Evolutionary conservation across 306 rosid species (phyloP).

Genomic region (Alnus glutinosa): DNA sequence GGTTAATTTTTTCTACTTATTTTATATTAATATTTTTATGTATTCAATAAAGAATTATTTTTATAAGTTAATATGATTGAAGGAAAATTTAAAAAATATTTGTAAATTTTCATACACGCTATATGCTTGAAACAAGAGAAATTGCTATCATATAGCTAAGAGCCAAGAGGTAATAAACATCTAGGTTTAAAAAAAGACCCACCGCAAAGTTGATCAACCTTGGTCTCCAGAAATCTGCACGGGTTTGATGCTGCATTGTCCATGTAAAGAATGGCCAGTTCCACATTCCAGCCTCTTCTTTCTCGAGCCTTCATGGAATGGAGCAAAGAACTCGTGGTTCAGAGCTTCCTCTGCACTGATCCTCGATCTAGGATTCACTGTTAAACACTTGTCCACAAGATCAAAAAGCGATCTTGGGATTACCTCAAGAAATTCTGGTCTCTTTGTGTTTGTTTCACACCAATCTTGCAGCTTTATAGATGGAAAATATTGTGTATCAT

Average conservation of each 20-base stretch:
- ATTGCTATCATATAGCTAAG: not conserved
- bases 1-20: too few species aligned
- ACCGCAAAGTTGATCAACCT: constrained; percentile 3
- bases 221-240: constrained; percentile 9
- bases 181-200: not conserved
- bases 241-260: constrained; percentile 14
- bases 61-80: too few species aligned
- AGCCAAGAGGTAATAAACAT: not conserved
- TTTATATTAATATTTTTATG: too few species aligned
- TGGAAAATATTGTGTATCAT: constrained; percentile 41
- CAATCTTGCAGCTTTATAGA: constrained; percentile 48
- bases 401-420: constrained; percentile 55
- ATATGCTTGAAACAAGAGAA: not conserved
- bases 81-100: too few species aligned
- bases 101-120: too few species aligned
- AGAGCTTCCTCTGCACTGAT: constrained; percentile 62
- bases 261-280: constrained; percentile 12
- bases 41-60: too few species aligned
- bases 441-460: constrained; percentile 54
- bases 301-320: constrained; percentile 39
- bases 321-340: constrained; percentile 59
- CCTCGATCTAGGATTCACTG: constrained; percentile 65
- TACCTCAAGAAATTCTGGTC: constrained; percentile 50
- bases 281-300: constrained; percentile 39
- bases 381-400: constrained; percentile 63